Evolutionary conservation across 441 rosid species (phyloP).

Genomic region (Dalechampia spathulata): DNA sequence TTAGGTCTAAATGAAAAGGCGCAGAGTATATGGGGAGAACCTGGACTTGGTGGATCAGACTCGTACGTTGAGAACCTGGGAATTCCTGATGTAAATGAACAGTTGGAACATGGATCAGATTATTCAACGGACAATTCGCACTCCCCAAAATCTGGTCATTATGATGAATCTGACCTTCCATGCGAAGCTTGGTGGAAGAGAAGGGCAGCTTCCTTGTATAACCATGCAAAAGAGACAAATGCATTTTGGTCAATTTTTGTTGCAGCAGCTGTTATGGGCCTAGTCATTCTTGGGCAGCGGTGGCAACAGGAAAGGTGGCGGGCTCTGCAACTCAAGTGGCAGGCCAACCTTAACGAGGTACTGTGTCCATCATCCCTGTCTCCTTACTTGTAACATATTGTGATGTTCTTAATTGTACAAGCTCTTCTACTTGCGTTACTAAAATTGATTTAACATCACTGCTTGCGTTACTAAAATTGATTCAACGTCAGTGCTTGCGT

Average conservation of each 20-base stretch:
- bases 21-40: constrained; percentile 43
- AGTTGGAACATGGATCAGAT: constrained; percentile 27
- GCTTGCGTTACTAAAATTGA: no score
- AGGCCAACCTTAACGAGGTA: constrained; percentile 68
- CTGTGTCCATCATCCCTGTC: not conserved
- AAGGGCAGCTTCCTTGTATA: constrained; percentile 60
- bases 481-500: no score
- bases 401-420: not conserved
- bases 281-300: constrained; percentile 83
- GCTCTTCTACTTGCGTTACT: no score
- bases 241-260: constrained; percentile 84
- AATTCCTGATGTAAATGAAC: constrained; percentile 33
- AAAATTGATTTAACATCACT: no score
- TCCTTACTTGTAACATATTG: not conserved
- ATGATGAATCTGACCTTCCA: constrained; percentile 42
- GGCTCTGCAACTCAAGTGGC: constrained; percentile 79
- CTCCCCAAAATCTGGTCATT: constrained; percentile 24
- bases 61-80: constrained; percentile 27
- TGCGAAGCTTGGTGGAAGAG: constrained; percentile 97
- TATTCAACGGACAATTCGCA: constrained; percentile 28
- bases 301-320: constrained; percentile 98
- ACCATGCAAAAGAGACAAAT: constrained; percentile 82
- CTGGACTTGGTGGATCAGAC: constrained; percentile 39
- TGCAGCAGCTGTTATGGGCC: constrained; percentile 92
- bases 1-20: constrained; percentile 32